Conservation (phyloP, 495 filamentous ascomycete species). For the Penicillium bovifimosum region DNA sequence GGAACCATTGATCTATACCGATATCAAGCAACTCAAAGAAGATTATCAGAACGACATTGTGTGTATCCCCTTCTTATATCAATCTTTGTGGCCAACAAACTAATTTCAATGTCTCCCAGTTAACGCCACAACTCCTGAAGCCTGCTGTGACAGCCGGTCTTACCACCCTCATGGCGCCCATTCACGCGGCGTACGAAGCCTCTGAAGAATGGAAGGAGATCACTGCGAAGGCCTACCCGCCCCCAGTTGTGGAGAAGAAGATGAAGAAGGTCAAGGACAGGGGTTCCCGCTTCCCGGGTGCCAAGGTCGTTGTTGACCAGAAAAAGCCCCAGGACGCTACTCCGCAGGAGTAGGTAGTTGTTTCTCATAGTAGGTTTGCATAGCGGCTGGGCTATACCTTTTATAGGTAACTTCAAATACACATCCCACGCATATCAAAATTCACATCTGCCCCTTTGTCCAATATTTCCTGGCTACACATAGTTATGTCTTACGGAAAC, state of each 20-base stretch:
- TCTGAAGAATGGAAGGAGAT: constrained; percentile 78
- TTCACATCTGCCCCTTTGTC: too few species aligned
- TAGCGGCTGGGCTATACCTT: too few species aligned
- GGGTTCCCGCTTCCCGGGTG: constrained; percentile 60
- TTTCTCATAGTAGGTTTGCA: too few species aligned
- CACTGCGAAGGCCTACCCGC: constrained; percentile 75
- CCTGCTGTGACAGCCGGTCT: constrained; percentile 65
- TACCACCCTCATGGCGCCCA: constrained; percentile 66
- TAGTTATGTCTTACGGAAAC: too few species aligned
- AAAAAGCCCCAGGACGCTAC: too few species aligned
- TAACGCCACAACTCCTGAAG: constrained; percentile 62
- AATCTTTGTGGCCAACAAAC: constrained; percentile 38
- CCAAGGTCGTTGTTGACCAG: background rate
- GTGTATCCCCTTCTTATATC: constrained; percentile 27
- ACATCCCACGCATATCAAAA: too few species aligned
- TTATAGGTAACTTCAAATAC: too few species aligned
- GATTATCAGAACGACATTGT: constrained; percentile 81
- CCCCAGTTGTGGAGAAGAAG: constrained; percentile 58
- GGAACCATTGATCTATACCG: constrained; percentile 72
- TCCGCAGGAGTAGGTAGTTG: too few species aligned
- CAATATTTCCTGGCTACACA: too few species aligned
- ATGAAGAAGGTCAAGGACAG: constrained; percentile 77
- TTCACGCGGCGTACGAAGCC: constrained; percentile 63
- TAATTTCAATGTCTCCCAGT: constrained; percentile 64
- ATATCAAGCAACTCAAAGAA: constrained; percentile 62